Base-by-base conservation (phyloP, 2,329 filamentous ascomycete genomes). In the Colletotrichum melonis region DNA sequence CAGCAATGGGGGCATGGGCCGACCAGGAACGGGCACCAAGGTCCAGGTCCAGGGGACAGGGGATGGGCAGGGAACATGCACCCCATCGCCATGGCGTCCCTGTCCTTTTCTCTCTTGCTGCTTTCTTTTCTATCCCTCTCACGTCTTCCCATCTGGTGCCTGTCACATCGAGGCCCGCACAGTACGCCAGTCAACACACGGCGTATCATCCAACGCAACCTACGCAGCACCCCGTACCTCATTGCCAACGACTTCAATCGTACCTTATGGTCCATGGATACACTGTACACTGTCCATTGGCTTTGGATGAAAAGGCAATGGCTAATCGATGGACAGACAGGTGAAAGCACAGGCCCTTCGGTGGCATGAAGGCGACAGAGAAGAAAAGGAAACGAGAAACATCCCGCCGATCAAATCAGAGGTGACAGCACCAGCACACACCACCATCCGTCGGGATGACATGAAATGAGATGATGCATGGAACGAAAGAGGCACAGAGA, bases 401-500 rank as follows among this genome's bases (percentile, higher is more conserved):
- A n/a, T 5, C 38, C 24, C 62, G 30, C 57, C 49, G 58, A 42
- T 32, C 66, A 54, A 49, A 68, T 57, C 32, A 32, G 35, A 57
- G 32, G 49, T 69, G 49, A 14, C 24, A 32, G 32, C 30, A 42
- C 38, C 14, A 42, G 38, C 38, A 28, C 62, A 42, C 42, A 49
- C 42, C 42, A 49, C 19, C 14, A 42, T 42, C 38, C 38, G 19
- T 49, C 42, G 16, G 42, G 56, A 67, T 63, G 58, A 46, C 66
- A 72, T 56, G 66, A 72, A 60, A 72, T 64, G 66, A 49, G 64
- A 54, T 22, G 69, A 46, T 55, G 54, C 66, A 72, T 72, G 55
- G 59, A 66, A 69, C 32, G 32, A 42, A 60, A 38, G 9, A 60
- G 11, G 4, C 12, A n/a, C 32, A 35, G 22, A n/a, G 16, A 59